Evolutionary conservation across 2,329 filamentous ascomycete genomes (phyloP), one percentile per base, ranked within the genome.

Genomic region (Venturia oleaginea): DNA sequence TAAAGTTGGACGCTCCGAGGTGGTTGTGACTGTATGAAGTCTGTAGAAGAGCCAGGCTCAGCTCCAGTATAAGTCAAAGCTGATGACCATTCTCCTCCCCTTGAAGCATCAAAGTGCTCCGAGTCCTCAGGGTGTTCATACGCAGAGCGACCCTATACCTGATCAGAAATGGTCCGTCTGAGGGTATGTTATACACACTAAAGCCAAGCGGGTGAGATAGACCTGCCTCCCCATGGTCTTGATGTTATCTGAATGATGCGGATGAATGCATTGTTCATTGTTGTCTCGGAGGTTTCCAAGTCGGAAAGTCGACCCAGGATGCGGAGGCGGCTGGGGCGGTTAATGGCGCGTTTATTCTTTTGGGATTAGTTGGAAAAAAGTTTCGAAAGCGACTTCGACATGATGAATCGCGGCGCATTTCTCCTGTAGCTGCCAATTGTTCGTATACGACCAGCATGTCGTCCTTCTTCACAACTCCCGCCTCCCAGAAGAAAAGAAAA

Each of bases 381-480:
- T 55, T 55, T n/a, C 27, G 15, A 17, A 17, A 54, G 32, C 15
- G 24, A 34, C 48, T 30, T 51, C 27, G 51, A 34, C 27, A 57
- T 10, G 17, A 32, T 46, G 34, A n/a, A 37, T 19, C 17, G n/a
- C 51, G 17, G 6, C 51, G 51, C 51, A 19, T 19, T n/a, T 57
- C 51, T 30, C 15, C 30, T 34, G 5, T 19, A 4, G 17, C 17
- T 34, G 51, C 19, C 51, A 57, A 34, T 57, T 34, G 51, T n/a
- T 17, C 19, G 2, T 57, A 34, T 8, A n/a, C 27, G 6, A 30
- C 30, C 24, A 62, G 30, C 32, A 95, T 96, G 92, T 96, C 93
- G 72, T 96, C 92, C 46, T 99, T 97, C 78, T 99, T 99, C 78
- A 96, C 92, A 62, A 81, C 88, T 46, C 92, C 94, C 6, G 89